A percentile compares a stretch with the other conserved stretches of the same genome.
Evolutionary conservation across 2,329 filamentous ascomycete genomes (phyloP).

Genomic region (Colletotrichum musicola): DNA sequence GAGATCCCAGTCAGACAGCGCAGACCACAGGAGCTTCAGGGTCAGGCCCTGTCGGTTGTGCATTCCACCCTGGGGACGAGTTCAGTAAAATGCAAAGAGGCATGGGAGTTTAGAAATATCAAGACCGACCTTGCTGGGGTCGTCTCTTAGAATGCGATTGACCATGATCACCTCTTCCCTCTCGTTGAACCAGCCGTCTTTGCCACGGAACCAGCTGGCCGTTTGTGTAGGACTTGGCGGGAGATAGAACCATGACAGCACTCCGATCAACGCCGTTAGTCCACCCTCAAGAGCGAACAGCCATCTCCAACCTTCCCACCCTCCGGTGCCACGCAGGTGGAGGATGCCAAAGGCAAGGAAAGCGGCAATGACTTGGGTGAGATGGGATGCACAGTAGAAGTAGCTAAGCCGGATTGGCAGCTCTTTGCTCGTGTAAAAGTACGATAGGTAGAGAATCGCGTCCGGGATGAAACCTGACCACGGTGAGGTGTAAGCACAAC

Average conservation of each 20-base stretch:
- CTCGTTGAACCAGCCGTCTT: conserved; percentile 69
- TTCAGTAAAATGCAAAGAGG: background rate
- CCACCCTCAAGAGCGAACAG: conserved; percentile 59
- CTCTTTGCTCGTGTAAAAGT: conserved; percentile 78
- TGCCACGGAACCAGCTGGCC: conserved; percentile 65
- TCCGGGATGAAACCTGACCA: conserved; percentile 48
- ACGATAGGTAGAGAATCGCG: conserved; percentile 60
- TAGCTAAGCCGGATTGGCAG: conserved; percentile 73
- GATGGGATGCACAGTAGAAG: conserved; percentile 74
- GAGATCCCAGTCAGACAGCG: conserved; percentile 65
- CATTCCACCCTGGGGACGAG: conserved; percentile 56
- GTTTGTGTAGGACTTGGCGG: conserved; percentile 71
- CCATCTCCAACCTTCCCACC: conserved; percentile 67
- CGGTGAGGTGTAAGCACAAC: no score
- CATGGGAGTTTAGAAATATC: no score
- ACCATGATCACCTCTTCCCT: conserved; percentile 73
- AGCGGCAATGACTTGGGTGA: conserved; percentile 62
- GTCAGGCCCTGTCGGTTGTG: conserved; percentile 66
- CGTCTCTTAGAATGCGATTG: conserved; percentile 61
- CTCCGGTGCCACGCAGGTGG: conserved; percentile 60
- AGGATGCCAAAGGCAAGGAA: conserved; percentile 68
- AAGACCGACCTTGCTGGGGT: conserved; percentile 37
- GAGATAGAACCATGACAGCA: conserved; percentile 56
- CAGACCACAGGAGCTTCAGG: conserved; percentile 57
- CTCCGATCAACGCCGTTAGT: conserved; percentile 60